These are phyloP conservation scores for Proliferodiscus dingleyae DNA, from an alignment of 2,329 filamentous ascomycete species.

Conservation along the genomic window DNA sequence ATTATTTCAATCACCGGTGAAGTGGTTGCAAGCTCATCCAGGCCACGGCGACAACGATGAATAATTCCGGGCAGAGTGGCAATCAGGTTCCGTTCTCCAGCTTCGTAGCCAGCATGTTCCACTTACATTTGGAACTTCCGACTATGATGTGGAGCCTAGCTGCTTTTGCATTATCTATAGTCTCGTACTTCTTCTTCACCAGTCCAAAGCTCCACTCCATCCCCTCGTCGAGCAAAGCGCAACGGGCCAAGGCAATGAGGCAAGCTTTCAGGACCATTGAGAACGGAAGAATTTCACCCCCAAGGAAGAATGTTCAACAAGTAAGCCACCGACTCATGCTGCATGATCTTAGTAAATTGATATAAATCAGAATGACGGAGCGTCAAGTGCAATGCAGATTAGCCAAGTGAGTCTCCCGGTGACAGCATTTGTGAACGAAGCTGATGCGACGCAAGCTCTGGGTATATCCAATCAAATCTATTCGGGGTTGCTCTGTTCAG, in stretches of 20 bases:
- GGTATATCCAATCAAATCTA: slow-evolving; percentile 69
- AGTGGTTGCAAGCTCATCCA: no score
- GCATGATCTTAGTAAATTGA: no score
- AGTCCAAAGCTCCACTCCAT: slow-evolving; percentile 2
- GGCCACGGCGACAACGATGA: no score
- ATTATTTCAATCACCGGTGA: no score
- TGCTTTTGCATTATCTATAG: not conserved
- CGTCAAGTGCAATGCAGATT: slow-evolving; percentile 16
- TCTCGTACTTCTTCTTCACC: slow-evolving; percentile 10
- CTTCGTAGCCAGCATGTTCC: no score
- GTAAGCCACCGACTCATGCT: not conserved
- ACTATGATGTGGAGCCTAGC: not conserved
- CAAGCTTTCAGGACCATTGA: slow-evolving; percentile 13
- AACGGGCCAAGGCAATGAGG: slow-evolving; percentile 16
- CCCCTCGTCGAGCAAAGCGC: slow-evolving; percentile 15
- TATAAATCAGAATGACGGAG: not conserved
- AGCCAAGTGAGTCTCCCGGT: slow-evolving; percentile 17
- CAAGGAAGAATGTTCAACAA: not conserved
- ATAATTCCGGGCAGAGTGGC: no score
- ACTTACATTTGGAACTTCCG: not conserved
- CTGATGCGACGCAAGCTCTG: slow-evolving; percentile 46
- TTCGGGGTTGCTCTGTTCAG: slow-evolving; percentile 55
- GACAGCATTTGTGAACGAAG: not conserved
- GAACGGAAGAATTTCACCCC: slow-evolving; percentile 2
- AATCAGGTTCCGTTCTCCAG: no score